These are phyloP conservation scores for Zarea fungicola DNA, from an alignment of 2,329 filamentous ascomycete genomes.

Conservation along the genomic window DNA sequence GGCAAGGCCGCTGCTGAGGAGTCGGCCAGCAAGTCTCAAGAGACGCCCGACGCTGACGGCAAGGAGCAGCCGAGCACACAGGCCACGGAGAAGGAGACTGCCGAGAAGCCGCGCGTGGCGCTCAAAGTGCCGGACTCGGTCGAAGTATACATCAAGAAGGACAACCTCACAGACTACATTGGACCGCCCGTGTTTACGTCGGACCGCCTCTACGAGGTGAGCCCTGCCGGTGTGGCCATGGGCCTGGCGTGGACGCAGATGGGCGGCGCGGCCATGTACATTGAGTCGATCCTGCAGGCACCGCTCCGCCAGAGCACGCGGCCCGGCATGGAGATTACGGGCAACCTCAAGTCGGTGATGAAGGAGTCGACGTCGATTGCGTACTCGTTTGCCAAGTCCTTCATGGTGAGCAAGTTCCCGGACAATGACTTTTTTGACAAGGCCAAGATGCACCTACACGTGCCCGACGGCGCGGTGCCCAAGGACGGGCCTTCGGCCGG, in stretches of 20 bases:
- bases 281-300: conserved; percentile 91
- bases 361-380: conserved; percentile 94
- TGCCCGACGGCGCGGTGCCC: conserved; percentile 90
- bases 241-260: conserved; percentile 97
- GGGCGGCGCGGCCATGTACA: conserved; percentile 92
- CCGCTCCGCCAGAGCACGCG: conserved; percentile 68
- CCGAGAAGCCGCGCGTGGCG: conserved; percentile 66
- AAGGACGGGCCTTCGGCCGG: conserved; percentile 93
- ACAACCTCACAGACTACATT: conserved; percentile 93
- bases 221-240: conserved; percentile 93
- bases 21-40: conserved; percentile 62
- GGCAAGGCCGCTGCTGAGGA: conserved; percentile 73
- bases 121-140: conserved; percentile 82
- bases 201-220: conserved; percentile 89
- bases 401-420: conserved; percentile 78
- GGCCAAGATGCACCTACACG: conserved; percentile 91
- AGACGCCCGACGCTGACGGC: conserved; percentile 41
- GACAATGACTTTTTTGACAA: conserved; percentile 95
- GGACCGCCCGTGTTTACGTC: conserved; percentile 93
- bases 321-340: conserved; percentile 82
- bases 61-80: conserved; percentile 25
- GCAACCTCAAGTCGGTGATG: conserved; percentile 95
- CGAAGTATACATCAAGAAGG: conserved; percentile 78
- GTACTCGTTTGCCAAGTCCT: conserved; percentile 90
- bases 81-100: conserved; percentile 36